Evolutionary conservation across 305 asterid species (phyloP).

Genomic region (Rubia balearica): DNA sequence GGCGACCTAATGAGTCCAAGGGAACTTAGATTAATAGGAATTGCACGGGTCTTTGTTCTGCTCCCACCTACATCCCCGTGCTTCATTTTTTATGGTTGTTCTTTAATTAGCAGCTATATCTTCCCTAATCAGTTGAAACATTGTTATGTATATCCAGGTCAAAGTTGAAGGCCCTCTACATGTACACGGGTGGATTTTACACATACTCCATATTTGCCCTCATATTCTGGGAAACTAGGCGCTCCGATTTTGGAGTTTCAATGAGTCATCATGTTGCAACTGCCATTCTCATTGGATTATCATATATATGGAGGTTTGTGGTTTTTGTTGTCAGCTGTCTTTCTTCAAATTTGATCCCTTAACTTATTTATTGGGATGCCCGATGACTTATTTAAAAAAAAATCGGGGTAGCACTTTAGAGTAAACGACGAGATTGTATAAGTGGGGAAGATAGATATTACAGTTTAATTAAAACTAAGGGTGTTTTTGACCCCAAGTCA

Average conservation of each 20-base stretch:
- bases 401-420: neutral
- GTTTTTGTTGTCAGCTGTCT: constrained; percentile 11
- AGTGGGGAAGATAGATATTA: neutral
- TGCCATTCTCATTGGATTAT: constrained; percentile 58
- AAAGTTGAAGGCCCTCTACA: constrained; percentile 73
- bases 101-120: neutral
- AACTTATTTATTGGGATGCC: neutral
- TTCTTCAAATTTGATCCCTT: neutral
- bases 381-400: neutral
- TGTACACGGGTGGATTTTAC: constrained; percentile 86
- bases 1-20: no score
- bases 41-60: neutral
- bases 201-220: constrained; percentile 84
- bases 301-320: constrained; percentile 68
- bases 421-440: neutral
- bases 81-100: neutral
- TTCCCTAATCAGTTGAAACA: constrained; percentile 12
- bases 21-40: neutral
- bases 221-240: constrained; percentile 87
- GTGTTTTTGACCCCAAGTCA: neutral
- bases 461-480: neutral
- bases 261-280: constrained; percentile 88
- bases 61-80: constrained; percentile 1
- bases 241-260: constrained; percentile 91
- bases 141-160: constrained; percentile 42